phyloP scores from a whole-genome alignment of 2,329 filamentous ascomycete genomes.

The Fusarium devonianum region DNA sequence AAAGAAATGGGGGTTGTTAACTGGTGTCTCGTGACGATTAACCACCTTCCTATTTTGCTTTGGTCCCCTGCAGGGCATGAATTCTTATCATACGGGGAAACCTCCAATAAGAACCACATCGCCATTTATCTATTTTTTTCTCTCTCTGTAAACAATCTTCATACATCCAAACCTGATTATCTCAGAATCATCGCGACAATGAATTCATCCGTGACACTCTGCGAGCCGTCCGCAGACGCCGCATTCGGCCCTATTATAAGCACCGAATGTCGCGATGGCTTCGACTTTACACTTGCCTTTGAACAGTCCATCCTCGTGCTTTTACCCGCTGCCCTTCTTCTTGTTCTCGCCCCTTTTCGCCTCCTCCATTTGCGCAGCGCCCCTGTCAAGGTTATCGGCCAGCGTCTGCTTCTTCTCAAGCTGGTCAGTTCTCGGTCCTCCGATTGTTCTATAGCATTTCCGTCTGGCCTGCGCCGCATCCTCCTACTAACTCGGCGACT shows the following conservation, averaged over 20 bases:
- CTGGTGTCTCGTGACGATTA: neutral
- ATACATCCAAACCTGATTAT: neutral
- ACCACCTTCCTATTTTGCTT: conserved; percentile 32
- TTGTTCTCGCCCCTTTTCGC: conserved; percentile 45
- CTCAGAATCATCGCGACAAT: conserved; percentile 18
- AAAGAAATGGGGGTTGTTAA: too few species aligned
- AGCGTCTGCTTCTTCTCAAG: conserved; percentile 22
- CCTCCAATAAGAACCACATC: conserved; percentile 5
- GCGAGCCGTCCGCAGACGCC: conserved; percentile 35
- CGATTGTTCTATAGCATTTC: neutral
- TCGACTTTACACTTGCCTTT: conserved; percentile 61
- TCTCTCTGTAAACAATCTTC: neutral
- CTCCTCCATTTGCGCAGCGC: conserved; percentile 39
- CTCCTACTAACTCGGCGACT: conserved; percentile 3
- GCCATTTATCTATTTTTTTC: neutral
- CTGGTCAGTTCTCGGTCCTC: neutral
- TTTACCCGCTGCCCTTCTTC: conserved; percentile 42
- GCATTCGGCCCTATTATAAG: conserved; percentile 39
- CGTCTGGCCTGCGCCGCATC: too few species aligned
- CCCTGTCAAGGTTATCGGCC: conserved; percentile 38
- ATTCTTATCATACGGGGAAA: too few species aligned
- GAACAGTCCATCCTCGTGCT: conserved; percentile 48
- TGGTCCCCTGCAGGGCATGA: neutral
- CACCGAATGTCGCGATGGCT: conserved; percentile 48
- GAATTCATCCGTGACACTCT: conserved; percentile 34